phyloP scores from a whole-genome alignment of 139 green algal species.

The Pseudopediastrum boryanum region DNA sequence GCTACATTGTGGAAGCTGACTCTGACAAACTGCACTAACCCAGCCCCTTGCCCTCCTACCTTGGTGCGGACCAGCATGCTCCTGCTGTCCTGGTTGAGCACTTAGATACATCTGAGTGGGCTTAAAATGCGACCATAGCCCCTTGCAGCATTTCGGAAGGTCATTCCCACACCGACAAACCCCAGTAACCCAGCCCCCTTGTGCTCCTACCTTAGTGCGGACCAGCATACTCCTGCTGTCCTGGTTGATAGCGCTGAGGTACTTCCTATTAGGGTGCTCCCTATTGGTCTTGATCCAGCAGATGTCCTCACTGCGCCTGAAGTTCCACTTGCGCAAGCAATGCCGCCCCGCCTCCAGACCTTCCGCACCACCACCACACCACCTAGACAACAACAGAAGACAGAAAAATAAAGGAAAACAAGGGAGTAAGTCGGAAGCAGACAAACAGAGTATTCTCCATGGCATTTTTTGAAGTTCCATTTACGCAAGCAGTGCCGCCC shows the following conservation, averaged over 20 bases:
- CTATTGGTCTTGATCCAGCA: conserved; percentile 86
- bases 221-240: conserved; percentile 60
- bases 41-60: too few relatives aligned
- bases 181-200: too few relatives aligned
- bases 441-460: too few relatives aligned
- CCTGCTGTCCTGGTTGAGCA: not conserved
- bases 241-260: conserved; percentile 64
- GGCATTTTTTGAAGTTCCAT: conserved; percentile 88
- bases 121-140: too few relatives aligned
- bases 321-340: conserved; percentile 75
- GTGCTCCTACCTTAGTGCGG: conserved; percentile 87
- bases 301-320: conserved; percentile 84
- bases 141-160: too few relatives aligned
- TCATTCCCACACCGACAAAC: too few relatives aligned
- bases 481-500: conserved; percentile 61
- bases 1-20: too few relatives aligned
- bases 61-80: conserved; percentile 3
- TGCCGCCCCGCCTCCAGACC: conserved; percentile 74
- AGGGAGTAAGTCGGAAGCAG: too few relatives aligned
- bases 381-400: conserved; percentile 39
- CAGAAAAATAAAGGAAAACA: not conserved
- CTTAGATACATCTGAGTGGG: too few relatives aligned
- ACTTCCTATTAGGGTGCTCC: conserved; percentile 34
- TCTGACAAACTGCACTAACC: too few relatives aligned
- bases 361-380: conserved; percentile 71